Conservation (phyloP, 495 filamentous ascomycete genomes). For the Geoglossum glabrum region DNA sequence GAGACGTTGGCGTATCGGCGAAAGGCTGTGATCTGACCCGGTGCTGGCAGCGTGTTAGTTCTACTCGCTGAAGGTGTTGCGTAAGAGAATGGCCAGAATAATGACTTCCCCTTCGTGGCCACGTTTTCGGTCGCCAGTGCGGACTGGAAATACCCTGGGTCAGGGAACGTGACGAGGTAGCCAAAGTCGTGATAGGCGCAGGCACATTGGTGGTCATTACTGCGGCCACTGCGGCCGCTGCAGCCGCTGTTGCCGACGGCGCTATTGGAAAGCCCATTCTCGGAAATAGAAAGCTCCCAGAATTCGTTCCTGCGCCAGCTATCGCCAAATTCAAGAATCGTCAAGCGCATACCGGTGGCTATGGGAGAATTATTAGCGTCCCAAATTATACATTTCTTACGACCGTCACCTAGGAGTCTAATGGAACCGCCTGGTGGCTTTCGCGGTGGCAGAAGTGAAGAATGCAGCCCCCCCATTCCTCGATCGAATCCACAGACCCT, state of each 20-base stretch:
- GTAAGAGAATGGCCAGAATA: not conserved
- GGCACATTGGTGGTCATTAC: not conserved
- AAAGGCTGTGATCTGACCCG: too few relatives aligned
- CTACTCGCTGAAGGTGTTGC: not conserved
- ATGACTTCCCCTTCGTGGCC: not conserved
- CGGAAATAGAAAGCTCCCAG: not conserved
- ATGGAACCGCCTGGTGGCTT: not conserved
- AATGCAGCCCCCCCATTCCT: not conserved
- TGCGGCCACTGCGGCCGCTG: not conserved
- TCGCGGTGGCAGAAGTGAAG: not conserved
- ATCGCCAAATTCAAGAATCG: not conserved
- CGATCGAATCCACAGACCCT: not conserved
- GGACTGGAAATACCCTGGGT: not conserved
- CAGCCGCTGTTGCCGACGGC: not conserved
- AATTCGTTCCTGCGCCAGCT: not conserved
- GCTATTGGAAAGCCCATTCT: not conserved
- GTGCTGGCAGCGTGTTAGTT: too few relatives aligned
- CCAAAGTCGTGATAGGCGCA: not conserved
- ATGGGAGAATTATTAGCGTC: not conserved
- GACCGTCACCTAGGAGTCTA: not conserved
- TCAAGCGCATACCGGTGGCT: not conserved
- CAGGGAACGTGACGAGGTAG: not conserved
- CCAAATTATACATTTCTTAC: not conserved
- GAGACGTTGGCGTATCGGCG: not conserved
- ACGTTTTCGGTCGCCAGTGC: not conserved